Percentiles rank a stretch among this genome's conserved stretches.
These are phyloP conservation scores for Penicillium psychrosexuale DNA, from an alignment of 2,329 filamentous ascomycete species.

Conservation along the genomic window DNA sequence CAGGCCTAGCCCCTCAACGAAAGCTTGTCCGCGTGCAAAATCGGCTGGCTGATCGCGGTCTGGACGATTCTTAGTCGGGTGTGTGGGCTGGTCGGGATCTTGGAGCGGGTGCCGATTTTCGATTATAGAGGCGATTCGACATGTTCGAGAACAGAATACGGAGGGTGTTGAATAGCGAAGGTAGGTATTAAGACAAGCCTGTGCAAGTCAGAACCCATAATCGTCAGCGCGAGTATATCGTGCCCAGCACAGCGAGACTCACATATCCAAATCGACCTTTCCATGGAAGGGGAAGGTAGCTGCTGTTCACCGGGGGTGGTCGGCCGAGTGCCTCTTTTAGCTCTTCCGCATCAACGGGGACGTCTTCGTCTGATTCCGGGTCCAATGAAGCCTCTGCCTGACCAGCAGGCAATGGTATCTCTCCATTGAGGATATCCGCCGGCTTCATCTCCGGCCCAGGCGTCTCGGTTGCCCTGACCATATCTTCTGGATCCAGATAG, in stretches of 20 bases:
- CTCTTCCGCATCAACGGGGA: constrained; percentile 54
- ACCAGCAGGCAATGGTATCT: constrained; percentile 11
- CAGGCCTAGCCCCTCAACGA: constrained; percentile 72
- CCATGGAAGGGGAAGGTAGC: constrained; percentile 82
- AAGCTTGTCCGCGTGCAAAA: constrained; percentile 63
- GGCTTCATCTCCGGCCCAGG: constrained; percentile 8
- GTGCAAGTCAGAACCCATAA: constrained; percentile 2
- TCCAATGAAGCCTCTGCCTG: constrained; percentile 37
- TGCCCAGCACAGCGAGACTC: constrained; percentile 34
- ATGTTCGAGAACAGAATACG: constrained; percentile 87
- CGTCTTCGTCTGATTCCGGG: constrained; percentile 55
- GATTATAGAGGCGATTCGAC: constrained; percentile 83
- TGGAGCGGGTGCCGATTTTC: constrained; percentile 80
- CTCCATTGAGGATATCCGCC: constrained; percentile 20
- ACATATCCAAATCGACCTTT: constrained; percentile 86
- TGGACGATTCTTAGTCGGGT: constrained; percentile 80
- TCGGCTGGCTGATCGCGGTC: constrained; percentile 69
- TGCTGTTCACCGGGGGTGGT: constrained; percentile 76
- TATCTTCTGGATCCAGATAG: neutral
- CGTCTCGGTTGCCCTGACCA: constrained; percentile 7
- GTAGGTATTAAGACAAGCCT: constrained; percentile 92
- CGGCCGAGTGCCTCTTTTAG: constrained; percentile 58
- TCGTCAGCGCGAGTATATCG: no score
- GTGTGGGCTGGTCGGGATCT: constrained; percentile 72
- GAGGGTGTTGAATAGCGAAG: constrained; percentile 75